A percentile compares a stretch with the other conserved stretches of the same genome.
These are phyloP conservation scores for Chlorella sp. DNA, from an alignment of 139 green algal species.

Conservation along the genomic window DNA sequence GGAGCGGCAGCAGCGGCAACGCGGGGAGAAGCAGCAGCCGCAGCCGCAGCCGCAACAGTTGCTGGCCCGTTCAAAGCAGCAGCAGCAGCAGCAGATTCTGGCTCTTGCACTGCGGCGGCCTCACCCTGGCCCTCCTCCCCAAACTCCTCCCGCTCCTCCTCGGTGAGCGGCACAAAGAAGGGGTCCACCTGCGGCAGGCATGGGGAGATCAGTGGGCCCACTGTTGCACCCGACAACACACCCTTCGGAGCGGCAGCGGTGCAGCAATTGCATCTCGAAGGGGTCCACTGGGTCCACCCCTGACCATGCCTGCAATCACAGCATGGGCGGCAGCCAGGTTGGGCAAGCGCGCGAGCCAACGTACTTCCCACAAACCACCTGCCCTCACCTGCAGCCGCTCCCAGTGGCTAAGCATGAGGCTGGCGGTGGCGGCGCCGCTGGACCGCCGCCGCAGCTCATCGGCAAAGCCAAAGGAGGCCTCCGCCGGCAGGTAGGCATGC, in stretches of 20 bases:
- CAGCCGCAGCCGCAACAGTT: not conserved
- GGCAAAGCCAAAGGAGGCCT: slow-evolving; percentile 95
- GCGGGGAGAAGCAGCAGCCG: too few species aligned
- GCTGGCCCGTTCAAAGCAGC: not conserved
- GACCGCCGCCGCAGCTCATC: slow-evolving; percentile 90
- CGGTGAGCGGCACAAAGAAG: slow-evolving; percentile 95
- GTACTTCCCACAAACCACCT: too few species aligned
- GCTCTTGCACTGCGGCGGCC: too few species aligned
- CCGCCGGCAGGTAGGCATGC: slow-evolving; percentile 87
- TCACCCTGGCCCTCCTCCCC: slow-evolving; percentile 81
- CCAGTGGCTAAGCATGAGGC: slow-evolving; percentile 96
- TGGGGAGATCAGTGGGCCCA: too few species aligned
- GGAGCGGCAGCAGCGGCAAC: too few species aligned
- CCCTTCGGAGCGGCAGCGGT: too few species aligned
- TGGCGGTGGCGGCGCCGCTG: slow-evolving; percentile 86
- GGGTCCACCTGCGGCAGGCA: slow-evolving; percentile 84
- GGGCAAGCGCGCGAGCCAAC: too few species aligned
- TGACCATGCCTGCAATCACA: not conserved
- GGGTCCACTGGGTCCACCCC: slow-evolving; percentile 74
- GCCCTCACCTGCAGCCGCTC: slow-evolving; percentile 79
- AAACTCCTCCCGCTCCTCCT: slow-evolving; percentile 98
- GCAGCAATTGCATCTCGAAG: slow-evolving; percentile 95
- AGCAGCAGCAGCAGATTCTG: not conserved
- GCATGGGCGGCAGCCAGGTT: too few species aligned
- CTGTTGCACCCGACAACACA: too few species aligned